Base-by-base conservation (phyloP, 2,329 filamentous ascomycete species). In the Trichoderma cornu-damae region DNA sequence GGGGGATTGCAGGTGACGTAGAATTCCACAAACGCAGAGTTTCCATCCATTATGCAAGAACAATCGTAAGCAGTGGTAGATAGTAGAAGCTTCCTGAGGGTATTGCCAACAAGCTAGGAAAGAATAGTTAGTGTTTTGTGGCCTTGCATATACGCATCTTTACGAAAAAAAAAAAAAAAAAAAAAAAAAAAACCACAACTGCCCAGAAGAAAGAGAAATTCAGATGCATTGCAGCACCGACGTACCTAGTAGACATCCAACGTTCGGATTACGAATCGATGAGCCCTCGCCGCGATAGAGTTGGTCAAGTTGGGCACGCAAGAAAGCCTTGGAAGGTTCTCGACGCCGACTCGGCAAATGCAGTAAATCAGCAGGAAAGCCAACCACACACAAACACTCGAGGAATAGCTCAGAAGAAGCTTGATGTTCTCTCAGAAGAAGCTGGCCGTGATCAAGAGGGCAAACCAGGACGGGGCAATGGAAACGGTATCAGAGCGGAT, bases 1-100 rank as follows among this genome's bases (percentile, higher is more conserved):
- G 70, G 70, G 4, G 72, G 71, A 54, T 73, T 72, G 40, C 66
- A 69, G 4, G 66, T 60, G 3, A 72, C 53, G 61, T 72, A 72
- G 20, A 71, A 73, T 38, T 74, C 72, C 4, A 61, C 57, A 22
- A 57, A 63, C 1, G 11, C 62, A 34, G 3, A 7, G 3, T 16
- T 16, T 6, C 14, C 30, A 24, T 18, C 35, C 51, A 57, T 53
- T 12, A 32, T 40, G 47, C 14, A 32, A 3, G 4, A 44, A 40
- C 9, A 6, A 5, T 14, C 4, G 11, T 32, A 38, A 4, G 5
- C 3, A 34, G 14, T 6, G 6, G 3, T 9, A 42, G 16, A 24
- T 7, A 14, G 8, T 11, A 22, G n/a, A 43, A 6, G 6, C 12
- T 14, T 5, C 12, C 3, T n/a, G 14, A 40, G 4, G 24, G 14